Evolutionary conservation across 345 rosid species (phyloP), one percentile per base, ranked within the genome.

Genomic region (Populus simonii): DNA sequence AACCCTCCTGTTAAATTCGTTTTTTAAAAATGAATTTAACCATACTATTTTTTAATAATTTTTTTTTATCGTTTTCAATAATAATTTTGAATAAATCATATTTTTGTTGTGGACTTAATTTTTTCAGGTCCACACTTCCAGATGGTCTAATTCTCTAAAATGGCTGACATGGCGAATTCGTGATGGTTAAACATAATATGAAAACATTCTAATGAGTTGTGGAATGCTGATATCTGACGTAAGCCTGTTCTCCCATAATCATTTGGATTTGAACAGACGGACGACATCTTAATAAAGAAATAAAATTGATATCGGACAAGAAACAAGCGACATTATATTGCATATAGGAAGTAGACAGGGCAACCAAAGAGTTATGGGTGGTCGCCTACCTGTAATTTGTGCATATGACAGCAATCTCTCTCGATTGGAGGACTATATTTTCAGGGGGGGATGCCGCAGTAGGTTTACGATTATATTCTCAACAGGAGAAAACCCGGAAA

Each of bases 281-380:
- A 57, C 33, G 27, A 15, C 15, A 63, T 35, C 1, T 18, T 7
- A 5, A 66, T 49, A 45, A 65, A 74, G 41, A 78, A 33, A 4
- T 7, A 31, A 38, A n/a, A 49, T 61, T 47, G 25, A n/a, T 74
- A 82, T 85, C 79, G 83, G 78, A 79, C 59, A 53, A 7, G 59
- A 7, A 36, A 81, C 85, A 77, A 78, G 80, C 55, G 83, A 74
- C 85, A 43, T 83, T 72, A 79, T 73, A 77, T 63, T 80, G 81
- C 80, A 57, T 73, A 78, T 76, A 70, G 12, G 89, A 87, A 55
- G 84, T 84, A 71, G 92, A 90, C 85, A 65, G 76, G 71, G 61
- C 89, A 87, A 86, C 90, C 79, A 72, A 38, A 74, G 12, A 75
- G 90, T 84, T 76, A 92, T 76, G 87, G 88, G 84, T 25, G 62